Base-by-base conservation (phyloP, 108 stramenopile species). In the Cylindrotheca fusiformis region DNA sequence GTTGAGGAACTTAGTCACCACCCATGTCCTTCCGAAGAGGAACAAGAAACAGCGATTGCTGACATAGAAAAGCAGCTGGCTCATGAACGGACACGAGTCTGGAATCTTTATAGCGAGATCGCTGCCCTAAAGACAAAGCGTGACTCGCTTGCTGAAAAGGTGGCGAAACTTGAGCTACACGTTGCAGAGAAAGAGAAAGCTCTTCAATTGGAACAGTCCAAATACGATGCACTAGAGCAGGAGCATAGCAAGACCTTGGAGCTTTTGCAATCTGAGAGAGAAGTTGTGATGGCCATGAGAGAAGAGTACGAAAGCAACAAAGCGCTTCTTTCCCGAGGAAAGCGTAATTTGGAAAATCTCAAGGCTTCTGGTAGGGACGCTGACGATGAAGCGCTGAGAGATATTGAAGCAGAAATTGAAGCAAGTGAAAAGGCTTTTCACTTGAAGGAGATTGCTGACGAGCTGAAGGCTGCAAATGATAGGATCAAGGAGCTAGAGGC, bases 191-290 rank as follows among this genome's bases (percentile, higher is more conserved):
- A 67, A 46, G 54, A 66, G 22, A 25, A 24, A 23, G 53, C 45
- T 25, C 46, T 74, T 31, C 26, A 55, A 56, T 52, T 12, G 22
- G 72, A 74, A 44, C 30, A 60, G 29, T 10, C 19, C 4, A 66
- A 61, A 29, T 50, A 65, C 21, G 54, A 74, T 20, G 60, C 20
- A 18, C 33, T 74, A 2, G 52, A 65, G 30, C 52, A 60, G 19
- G 65, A 74, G 29, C 63, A 72, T 19, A 32, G 28, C 14, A 55
- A 65, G 19, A 65, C 62, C 3, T 52, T 57, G 32, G 30, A 52
- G 6, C 48, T 63, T 19, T 23, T 63, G 8, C 51, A 63, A 52
- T 17, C 44, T 23, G 51, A 63, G 30, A 50, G 49, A 32, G 36
- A 41, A 41, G 14, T 41, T 41, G 36, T 41, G 10, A 41, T 41